phyloP scores from a whole-genome alignment of 2,329 filamentous ascomycete genomes.

The Penicillium expansum region DNA sequence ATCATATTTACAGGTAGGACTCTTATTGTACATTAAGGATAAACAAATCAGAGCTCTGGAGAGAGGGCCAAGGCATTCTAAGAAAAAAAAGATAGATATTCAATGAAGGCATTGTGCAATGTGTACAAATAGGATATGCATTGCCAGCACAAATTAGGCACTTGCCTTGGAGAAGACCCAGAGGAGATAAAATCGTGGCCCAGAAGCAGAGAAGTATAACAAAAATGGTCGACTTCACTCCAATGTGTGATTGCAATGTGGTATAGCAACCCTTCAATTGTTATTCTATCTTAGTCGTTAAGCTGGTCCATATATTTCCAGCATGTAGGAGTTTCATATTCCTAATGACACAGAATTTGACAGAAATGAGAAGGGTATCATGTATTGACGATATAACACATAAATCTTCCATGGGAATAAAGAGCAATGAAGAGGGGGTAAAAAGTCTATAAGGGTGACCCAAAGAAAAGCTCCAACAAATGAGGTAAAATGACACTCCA shows the following conservation, averaged over 20 bases:
- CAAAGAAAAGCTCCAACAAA: slow-evolving; percentile 8
- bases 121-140: neutral
- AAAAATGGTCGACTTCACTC: neutral
- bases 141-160: neutral
- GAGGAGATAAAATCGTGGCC: neutral
- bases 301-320: neutral
- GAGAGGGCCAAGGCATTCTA: neutral
- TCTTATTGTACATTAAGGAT: neutral
- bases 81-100: neutral
- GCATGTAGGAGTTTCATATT: neutral
- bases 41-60: too few relatives aligned
- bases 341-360: neutral
- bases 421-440: neutral
- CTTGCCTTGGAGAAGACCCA: neutral
- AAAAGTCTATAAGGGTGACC: slow-evolving; percentile 17
- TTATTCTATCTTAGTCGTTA: neutral
- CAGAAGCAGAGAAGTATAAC: neutral
- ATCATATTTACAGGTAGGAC: neutral
- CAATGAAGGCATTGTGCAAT: neutral
- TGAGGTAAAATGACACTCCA: slow-evolving; percentile 2
- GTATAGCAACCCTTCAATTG: neutral
- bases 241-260: neutral
- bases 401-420: neutral
- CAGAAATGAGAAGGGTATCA: neutral
- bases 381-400: neutral